Percentiles rank a stretch among this genome's conserved stretches.
These are phyloP conservation scores for Fusarium sp. DNA, from an alignment of 2,329 filamentous ascomycete genomes.

Conservation along the genomic window DNA sequence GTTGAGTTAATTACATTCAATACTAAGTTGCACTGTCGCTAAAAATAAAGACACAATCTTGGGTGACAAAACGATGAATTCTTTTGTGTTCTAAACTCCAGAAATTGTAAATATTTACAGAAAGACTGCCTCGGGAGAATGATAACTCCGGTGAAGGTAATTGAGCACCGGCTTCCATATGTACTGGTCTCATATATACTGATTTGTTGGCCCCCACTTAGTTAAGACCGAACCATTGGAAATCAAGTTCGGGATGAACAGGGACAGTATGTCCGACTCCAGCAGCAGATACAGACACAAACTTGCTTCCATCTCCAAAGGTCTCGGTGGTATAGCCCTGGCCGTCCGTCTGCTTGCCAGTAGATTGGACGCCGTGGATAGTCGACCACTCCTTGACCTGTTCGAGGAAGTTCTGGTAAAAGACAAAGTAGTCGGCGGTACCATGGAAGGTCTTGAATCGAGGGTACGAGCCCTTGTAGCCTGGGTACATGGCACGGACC, in stretches of 20 bases:
- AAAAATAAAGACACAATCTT: fast-evolving
- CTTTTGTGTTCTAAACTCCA: background rate
- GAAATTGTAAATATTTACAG: background rate
- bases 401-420: conserved; percentile 14
- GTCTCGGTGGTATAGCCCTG: conserved; percentile 2
- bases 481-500: conserved; percentile 4
- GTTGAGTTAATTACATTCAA: background rate
- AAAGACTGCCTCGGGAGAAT: background rate
- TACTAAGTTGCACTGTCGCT: fast-evolving
- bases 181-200: background rate
- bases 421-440: conserved; percentile 1
- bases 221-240: conserved; percentile 13
- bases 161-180: background rate
- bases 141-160: background rate
- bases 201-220: background rate
- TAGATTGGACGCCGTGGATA: background rate
- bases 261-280: conserved; percentile 12
- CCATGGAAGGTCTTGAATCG: conserved; percentile 12
- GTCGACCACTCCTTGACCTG: conserved; percentile 20
- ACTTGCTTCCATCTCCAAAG: conserved; percentile 9
- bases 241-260: conserved; percentile 3
- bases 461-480: conserved; percentile 2
- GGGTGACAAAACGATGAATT: background rate
- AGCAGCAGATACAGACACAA: conserved; percentile 7
- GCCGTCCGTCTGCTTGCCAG: background rate